phyloP scores from a whole-genome alignment of 2,329 filamentous ascomycete species.

The Curvularia spicifera region DNA sequence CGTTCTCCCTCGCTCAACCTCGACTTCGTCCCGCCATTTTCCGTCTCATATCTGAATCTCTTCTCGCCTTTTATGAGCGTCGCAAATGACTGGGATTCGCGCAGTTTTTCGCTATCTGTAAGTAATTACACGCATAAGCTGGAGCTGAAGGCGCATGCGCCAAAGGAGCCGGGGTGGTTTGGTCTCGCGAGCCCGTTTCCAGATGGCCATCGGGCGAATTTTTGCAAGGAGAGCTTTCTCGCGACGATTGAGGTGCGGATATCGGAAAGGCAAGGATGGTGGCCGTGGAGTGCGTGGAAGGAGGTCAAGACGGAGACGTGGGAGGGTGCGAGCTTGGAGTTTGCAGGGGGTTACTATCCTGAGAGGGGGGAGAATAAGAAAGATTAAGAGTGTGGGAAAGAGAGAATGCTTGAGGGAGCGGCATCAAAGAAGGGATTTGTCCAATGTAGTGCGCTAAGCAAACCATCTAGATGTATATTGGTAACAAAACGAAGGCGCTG shows the following conservation, averaged over 20 bases:
- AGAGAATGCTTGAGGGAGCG: not conserved
- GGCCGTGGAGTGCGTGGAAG: conserved; percentile 48
- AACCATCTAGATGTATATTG: not conserved
- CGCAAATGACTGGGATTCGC: conserved; percentile 49
- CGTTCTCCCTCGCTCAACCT: conserved; percentile 46
- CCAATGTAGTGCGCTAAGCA: not conserved
- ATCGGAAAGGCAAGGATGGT: conserved; percentile 48
- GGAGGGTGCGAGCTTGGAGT: conserved; percentile 55
- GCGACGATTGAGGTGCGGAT: conserved; percentile 54
- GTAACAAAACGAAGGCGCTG: not conserved
- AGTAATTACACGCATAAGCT: conserved; percentile 52
- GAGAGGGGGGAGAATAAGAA: conserved; percentile 50
- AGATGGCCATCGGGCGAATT: conserved; percentile 55
- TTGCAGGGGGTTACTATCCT: conserved; percentile 57
- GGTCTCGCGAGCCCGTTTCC: conserved; percentile 55
- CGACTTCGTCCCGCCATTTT: conserved; percentile 56
- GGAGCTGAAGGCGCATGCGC: conserved; percentile 50
- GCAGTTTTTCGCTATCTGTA: conserved; percentile 50
- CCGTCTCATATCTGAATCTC: conserved; percentile 39
- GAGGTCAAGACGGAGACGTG: conserved; percentile 51
- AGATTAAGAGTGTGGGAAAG: conserved; percentile 6
- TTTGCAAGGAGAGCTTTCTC: conserved; percentile 56
- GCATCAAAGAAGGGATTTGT: not conserved
- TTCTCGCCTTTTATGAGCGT: conserved; percentile 54
- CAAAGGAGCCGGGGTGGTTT: conserved; percentile 53